Percentiles rank a stretch among this genome's conserved stretches.
phyloP scores from a whole-genome alignment of 768 basidiomycete genomes.

The Tricholomella constricta region DNA sequence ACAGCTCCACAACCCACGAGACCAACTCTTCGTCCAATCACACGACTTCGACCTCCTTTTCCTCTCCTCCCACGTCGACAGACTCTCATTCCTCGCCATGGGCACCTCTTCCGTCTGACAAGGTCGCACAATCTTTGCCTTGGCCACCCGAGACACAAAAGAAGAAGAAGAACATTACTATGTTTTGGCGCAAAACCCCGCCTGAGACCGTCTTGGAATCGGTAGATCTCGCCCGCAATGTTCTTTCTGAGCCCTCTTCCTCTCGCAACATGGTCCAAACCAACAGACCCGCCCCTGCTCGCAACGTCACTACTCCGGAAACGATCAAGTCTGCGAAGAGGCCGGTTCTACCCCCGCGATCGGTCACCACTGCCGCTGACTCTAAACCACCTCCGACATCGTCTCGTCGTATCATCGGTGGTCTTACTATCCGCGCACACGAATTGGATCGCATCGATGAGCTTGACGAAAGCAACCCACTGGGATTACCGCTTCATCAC shows the following conservation, averaged over 20 bases:
- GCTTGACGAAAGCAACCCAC: conserved; percentile 73
- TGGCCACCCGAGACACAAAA: conserved; percentile 18
- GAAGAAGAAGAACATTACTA: conserved; percentile 15
- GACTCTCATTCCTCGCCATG: conserved; percentile 15
- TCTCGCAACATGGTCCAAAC: conserved; percentile 6
- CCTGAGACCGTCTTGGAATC: conserved; percentile 14
- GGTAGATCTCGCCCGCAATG: conserved; percentile 12
- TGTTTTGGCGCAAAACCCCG: conserved; percentile 22
- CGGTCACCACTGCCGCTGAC: conserved; percentile 24
- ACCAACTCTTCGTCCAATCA: conserved; percentile 15
- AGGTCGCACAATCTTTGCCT: background rate
- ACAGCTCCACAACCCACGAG: conserved; percentile 15
- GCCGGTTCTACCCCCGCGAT: conserved; percentile 23
- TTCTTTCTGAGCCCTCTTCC: conserved; percentile 6
- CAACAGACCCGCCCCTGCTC: conserved; percentile 18
- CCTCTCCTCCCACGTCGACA: conserved; percentile 18
- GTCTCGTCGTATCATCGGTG: conserved; percentile 17
- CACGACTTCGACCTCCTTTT: conserved; percentile 20
- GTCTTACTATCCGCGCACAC: conserved; percentile 15
- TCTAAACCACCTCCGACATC: conserved; percentile 18
- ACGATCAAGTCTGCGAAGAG: conserved; percentile 13
- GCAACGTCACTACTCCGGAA: conserved; percentile 18
- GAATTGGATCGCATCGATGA: conserved; percentile 76
- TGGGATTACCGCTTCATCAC: conserved; percentile 66
- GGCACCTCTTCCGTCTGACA: background rate